A percentile compares a stretch with the other conserved stretches of the same genome.
These are phyloP conservation scores for Aspergillus eucalypticola DNA, from an alignment of 2,329 filamentous ascomycete genomes.

Conservation along the genomic window DNA sequence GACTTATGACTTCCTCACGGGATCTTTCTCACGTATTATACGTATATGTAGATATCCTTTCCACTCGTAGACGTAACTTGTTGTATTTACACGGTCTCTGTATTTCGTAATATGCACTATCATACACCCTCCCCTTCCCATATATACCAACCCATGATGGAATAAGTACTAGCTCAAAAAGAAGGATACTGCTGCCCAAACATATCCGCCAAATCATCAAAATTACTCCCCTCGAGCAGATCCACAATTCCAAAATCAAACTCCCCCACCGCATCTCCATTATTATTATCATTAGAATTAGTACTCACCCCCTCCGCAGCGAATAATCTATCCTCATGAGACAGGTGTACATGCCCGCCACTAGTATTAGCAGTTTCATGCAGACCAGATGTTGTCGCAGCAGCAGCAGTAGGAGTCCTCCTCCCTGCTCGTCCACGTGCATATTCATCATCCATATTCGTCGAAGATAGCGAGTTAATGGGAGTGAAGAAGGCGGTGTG, in stretches of 20 bases:
- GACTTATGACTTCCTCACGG: conserved; percentile 33
- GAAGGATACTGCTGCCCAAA: conserved; percentile 35
- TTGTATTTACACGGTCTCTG: not conserved
- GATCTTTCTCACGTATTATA: conserved; percentile 1
- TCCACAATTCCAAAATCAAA: conserved; percentile 37
- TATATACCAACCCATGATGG: not conserved
- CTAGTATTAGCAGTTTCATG: too few relatives aligned
- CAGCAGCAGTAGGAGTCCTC: too few relatives aligned
- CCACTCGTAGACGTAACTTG: not conserved
- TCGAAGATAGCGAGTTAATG: not conserved
- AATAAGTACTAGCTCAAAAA: conserved; percentile 18
- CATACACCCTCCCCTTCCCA: not conserved
- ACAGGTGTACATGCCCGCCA: too few relatives aligned
- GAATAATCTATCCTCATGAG: too few relatives aligned
- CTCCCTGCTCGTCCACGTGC: too few relatives aligned
- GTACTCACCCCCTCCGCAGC: too few relatives aligned
- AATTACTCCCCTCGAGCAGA: conserved; percentile 34
- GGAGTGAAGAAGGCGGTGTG: not conserved
- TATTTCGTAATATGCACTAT: not conserved
- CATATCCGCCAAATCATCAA: conserved; percentile 35
- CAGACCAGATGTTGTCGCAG: too few relatives aligned
- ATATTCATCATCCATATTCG: too few relatives aligned
- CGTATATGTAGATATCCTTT: not conserved
- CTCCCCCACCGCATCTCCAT: conserved; percentile 9
- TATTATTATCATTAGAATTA: not conserved